A percentile compares a stretch with the other conserved stretches of the same genome.
Conservation (phyloP, 1,139 yeast species). For the Spencermartinsiella ligniputridi region DNA sequence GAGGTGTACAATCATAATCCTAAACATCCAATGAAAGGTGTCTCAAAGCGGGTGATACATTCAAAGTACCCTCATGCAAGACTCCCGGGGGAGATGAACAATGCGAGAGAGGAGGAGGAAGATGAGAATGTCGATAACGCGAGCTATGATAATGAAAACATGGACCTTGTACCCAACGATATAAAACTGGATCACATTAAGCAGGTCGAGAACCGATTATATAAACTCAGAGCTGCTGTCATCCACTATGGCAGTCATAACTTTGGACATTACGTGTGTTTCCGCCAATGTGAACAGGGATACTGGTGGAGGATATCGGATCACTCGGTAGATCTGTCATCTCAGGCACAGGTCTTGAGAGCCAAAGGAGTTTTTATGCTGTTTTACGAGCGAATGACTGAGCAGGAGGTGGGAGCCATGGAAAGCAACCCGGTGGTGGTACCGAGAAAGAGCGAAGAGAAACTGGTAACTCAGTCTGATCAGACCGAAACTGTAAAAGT, state of each 20-base stretch:
- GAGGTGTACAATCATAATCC: constrained; percentile 68
- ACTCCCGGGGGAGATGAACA: constrained; percentile 6
- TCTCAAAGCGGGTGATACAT: constrained; percentile 9
- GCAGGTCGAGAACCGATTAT: constrained; percentile 31
- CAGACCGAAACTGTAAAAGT: no score
- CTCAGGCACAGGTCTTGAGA: constrained; percentile 70
- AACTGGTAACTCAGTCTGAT: not conserved
- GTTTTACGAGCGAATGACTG: constrained; percentile 58
- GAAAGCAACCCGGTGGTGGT: not conserved
- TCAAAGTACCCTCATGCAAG: constrained; percentile 1
- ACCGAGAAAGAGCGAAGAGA: not conserved
- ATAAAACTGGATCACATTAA: not conserved
- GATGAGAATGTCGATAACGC: not conserved
- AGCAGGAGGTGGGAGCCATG: constrained; percentile 1
- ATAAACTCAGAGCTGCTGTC: constrained; percentile 76
- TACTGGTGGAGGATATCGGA: constrained; percentile 95
- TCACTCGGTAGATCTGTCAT: constrained; percentile 75
- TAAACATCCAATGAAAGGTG: constrained; percentile 52
- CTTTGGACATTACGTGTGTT: constrained; percentile 91
- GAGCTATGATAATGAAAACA: not conserved
- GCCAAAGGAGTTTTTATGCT: constrained; percentile 91
- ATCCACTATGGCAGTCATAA: constrained; percentile 93
- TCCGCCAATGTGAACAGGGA: constrained; percentile 65
- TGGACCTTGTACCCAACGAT: constrained; percentile 9
- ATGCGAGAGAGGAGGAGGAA: constrained; percentile 1